Conservation (phyloP, 2,329 filamentous ascomycete species). For the Lachnellula occidentalis region DNA sequence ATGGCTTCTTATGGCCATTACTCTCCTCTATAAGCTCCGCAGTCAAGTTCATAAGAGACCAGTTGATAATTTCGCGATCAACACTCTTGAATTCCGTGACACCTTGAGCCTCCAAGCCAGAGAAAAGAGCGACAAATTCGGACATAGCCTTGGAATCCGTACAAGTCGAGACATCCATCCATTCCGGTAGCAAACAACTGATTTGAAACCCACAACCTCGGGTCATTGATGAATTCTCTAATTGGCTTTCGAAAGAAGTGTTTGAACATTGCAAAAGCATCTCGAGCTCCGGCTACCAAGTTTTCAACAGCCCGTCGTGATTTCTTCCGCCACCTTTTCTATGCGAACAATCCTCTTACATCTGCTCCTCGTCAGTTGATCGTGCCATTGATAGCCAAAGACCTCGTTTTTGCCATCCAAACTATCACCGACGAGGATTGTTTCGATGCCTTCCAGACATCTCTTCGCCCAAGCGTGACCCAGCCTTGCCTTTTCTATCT, state of each 20-base stretch:
- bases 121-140: slow-evolving; percentile 25
- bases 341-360: slow-evolving; percentile 74
- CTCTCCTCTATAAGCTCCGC: slow-evolving; percentile 52
- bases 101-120: slow-evolving; percentile 15
- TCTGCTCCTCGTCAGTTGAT: slow-evolving; percentile 55
- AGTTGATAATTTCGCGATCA: slow-evolving; percentile 60
- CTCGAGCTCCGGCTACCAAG: slow-evolving; percentile 28
- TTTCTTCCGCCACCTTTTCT: slow-evolving; percentile 62
- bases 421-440: slow-evolving; percentile 74
- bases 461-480: slow-evolving; percentile 51
- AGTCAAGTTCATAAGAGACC: slow-evolving; percentile 60
- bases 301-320: slow-evolving; percentile 43
- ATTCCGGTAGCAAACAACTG: slow-evolving; percentile 74
- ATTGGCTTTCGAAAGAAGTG: slow-evolving; percentile 44
- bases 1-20: slow-evolving; percentile 54
- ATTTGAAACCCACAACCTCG: slow-evolving; percentile 75
- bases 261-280: slow-evolving; percentile 36
- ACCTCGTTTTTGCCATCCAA: slow-evolving; percentile 51
- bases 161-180: slow-evolving; percentile 54
- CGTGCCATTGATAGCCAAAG: slow-evolving; percentile 58
- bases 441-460: slow-evolving; percentile 68
- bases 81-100: slow-evolving; percentile 45
- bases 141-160: slow-evolving; percentile 28
- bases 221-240: slow-evolving; percentile 52
- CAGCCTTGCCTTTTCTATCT: slow-evolving; percentile 20